Conservation (phyloP, 176 grass and related monocot genomes). For the Stipa capillata region DNA sequence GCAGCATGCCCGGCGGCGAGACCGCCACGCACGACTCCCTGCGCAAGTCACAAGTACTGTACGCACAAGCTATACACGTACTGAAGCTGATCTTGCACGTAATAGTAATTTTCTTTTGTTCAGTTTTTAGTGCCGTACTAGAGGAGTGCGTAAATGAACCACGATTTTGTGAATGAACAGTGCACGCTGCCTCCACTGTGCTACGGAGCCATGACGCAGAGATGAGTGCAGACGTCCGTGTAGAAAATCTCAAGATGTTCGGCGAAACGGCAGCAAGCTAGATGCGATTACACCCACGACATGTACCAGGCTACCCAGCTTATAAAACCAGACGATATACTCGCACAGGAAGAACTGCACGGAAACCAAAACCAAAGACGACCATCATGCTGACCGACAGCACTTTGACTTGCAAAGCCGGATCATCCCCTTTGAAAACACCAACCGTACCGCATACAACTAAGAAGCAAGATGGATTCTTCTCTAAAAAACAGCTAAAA, state of each 20-base stretch:
- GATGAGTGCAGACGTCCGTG: neutral
- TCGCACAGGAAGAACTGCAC: neutral
- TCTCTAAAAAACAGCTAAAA: neutral
- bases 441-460: neutral
- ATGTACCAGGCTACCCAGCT: neutral
- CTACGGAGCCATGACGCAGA: neutral
- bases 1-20: too few relatives aligned
- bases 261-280: neutral
- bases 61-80: too few relatives aligned
- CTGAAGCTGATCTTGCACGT: too few relatives aligned
- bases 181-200: too few relatives aligned
- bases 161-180: too few relatives aligned
- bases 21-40: too few relatives aligned
- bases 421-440: neutral
- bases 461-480: neutral
- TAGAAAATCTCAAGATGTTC: neutral
- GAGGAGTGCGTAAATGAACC: too few relatives aligned
- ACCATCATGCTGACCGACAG: neutral
- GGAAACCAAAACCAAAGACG: neutral
- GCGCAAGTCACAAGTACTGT: too few relatives aligned
- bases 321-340: neutral
- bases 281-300: neutral
- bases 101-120: too few relatives aligned
- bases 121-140: too few relatives aligned
- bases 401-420: neutral